Conservation (phyloP, 352 stramenopile genomes). For the Globisporangium alternatum region DNA sequence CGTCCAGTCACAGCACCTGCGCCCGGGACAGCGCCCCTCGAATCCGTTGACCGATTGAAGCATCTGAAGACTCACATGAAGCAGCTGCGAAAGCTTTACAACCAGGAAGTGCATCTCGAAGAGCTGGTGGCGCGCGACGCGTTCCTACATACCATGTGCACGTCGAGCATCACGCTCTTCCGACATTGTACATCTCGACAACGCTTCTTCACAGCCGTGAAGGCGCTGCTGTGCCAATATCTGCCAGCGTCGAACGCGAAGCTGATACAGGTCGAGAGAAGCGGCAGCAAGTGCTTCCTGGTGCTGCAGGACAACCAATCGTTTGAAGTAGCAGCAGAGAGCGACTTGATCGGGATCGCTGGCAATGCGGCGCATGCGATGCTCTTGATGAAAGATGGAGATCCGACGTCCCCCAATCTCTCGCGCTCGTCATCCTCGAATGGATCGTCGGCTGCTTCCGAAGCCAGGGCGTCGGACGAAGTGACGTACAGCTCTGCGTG, state of each 20-base stretch:
- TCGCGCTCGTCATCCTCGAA: slow-evolving; percentile 1
- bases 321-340: background rate
- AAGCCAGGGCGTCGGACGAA: background rate
- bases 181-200: slow-evolving; percentile 32
- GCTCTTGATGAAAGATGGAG: background rate
- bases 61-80: slow-evolving; percentile 50
- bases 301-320: slow-evolving; percentile 12
- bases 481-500: background rate
- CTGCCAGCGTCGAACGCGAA: slow-evolving; percentile 24
- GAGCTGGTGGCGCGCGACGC: slow-evolving; percentile 30
- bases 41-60: slow-evolving; percentile 26
- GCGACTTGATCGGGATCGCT: slow-evolving; percentile 14
- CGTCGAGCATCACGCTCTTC: slow-evolving; percentile 43
- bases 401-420: background rate
- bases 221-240: slow-evolving; percentile 40
- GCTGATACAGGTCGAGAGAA: slow-evolving; percentile 30
- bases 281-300: slow-evolving; percentile 3
- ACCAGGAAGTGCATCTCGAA: slow-evolving; percentile 44
- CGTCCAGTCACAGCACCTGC: slow-evolving; percentile 5
- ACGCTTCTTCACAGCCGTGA: slow-evolving; percentile 39
- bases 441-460: background rate
- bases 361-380: slow-evolving; percentile 9
- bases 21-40: background rate
- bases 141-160: slow-evolving; percentile 42
- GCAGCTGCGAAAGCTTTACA: slow-evolving; percentile 46